Conservation (phyloP, 2,329 filamentous ascomycete genomes). For the Neoscytalidium dimidiatum region DNA sequence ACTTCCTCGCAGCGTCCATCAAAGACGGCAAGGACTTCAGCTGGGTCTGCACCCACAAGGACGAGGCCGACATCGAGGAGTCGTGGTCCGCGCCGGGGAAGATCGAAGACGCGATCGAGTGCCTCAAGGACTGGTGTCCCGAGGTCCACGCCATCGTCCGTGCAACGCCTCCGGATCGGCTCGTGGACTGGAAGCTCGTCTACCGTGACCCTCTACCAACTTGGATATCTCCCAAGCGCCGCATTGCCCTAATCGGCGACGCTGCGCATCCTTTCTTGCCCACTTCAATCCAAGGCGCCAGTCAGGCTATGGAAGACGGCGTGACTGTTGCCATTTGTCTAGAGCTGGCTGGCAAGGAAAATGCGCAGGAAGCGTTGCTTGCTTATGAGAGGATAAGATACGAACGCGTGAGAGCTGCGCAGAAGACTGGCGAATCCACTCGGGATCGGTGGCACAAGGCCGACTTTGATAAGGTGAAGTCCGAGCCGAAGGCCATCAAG, state of each 20-base stretch:
- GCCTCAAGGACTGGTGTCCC: conserved; percentile 43
- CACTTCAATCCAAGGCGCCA: conserved; percentile 54
- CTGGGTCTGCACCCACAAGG: conserved; percentile 38
- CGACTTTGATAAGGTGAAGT: conserved; percentile 25
- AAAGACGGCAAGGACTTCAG: conserved; percentile 39
- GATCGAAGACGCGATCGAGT: conserved; percentile 30
- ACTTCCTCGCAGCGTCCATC: conserved; percentile 38
- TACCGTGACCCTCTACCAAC: conserved; percentile 53
- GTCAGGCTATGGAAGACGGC: conserved; percentile 54
- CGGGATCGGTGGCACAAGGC: conserved; percentile 30
- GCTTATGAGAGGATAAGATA: conserved; percentile 29
- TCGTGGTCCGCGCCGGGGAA: conserved; percentile 36
- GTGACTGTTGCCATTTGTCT: conserved; percentile 27
- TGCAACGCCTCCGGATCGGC: conserved; percentile 40
- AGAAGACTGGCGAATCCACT: conserved; percentile 30
- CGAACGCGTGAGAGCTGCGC: conserved; percentile 26
- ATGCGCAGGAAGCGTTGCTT: conserved; percentile 26
- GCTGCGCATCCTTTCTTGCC: conserved; percentile 56
- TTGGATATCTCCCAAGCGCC: conserved; percentile 50
- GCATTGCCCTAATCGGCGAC: conserved; percentile 53
- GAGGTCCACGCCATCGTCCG: conserved; percentile 50
- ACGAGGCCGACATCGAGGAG: conserved; percentile 36
- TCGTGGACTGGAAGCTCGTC: conserved; percentile 57
- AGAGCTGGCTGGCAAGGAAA: conserved; percentile 19
- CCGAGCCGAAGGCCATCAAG: conserved; percentile 29